Conservation (phyloP, 169 alveolate species). For the Plasmodium inui region DNA sequence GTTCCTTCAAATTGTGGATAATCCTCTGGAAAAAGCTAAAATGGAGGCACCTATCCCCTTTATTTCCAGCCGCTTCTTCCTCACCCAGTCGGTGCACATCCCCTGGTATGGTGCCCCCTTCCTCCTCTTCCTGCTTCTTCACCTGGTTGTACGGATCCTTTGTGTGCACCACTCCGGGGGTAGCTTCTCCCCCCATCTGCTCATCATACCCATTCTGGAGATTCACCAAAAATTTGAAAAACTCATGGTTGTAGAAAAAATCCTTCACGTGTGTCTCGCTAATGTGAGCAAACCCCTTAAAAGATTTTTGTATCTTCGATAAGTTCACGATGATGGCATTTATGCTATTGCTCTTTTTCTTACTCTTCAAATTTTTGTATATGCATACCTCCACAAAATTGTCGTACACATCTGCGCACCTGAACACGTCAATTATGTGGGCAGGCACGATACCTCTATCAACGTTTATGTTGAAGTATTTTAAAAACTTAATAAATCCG, state of each 20-base stretch:
- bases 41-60: not conserved
- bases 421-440: not conserved
- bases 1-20: slow-evolving; percentile 24
- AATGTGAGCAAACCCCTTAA: slow-evolving; percentile 60
- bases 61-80: not conserved
- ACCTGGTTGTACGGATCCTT: not conserved
- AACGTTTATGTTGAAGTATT: not conserved
- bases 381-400: slow-evolving; percentile 62
- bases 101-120: not conserved
- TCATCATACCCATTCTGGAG: slow-evolving; percentile 28
- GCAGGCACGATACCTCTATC: slow-evolving; percentile 6
- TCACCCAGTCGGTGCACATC: not conserved
- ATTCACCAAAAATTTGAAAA: slow-evolving; percentile 70
- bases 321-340: slow-evolving; percentile 69
- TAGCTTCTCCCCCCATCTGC: not conserved
- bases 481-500: slow-evolving; percentile 62
- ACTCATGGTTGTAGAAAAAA: slow-evolving; percentile 42
- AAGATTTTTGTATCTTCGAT: slow-evolving; percentile 52
- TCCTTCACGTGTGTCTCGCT: slow-evolving; percentile 32
- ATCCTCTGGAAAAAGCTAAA: slow-evolving; percentile 8
- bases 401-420: slow-evolving; percentile 5
- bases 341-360: slow-evolving; percentile 60
- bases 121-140: not conserved
- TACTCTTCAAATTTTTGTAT: slow-evolving; percentile 70
- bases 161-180: not conserved